phyloP scores from a whole-genome alignment of 2,329 filamentous ascomycete species.

The Sarocladiaceae sp. region DNA sequence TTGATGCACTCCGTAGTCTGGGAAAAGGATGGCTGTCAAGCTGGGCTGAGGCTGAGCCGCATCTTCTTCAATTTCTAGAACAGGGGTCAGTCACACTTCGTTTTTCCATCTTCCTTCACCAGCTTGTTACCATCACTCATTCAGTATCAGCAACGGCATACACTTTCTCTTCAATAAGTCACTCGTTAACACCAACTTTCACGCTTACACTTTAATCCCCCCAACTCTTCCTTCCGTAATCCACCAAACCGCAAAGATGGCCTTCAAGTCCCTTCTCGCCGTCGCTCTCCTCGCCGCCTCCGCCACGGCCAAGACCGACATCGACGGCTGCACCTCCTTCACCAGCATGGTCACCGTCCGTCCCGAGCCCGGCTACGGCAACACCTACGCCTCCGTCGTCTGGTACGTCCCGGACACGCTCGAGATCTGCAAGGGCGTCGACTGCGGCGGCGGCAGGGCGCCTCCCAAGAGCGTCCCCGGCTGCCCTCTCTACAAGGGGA shows the following conservation, averaged over 20 bases:
- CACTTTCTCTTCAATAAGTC: too few species aligned
- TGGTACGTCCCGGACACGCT: conserved; percentile 38
- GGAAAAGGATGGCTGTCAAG: too few species aligned
- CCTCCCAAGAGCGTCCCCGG: conserved; percentile 45
- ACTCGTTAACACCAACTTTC: neutral
- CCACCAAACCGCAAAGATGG: conserved; percentile 16
- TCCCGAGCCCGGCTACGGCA: conserved; percentile 5
- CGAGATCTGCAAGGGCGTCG: conserved; percentile 44
- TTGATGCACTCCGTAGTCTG: too few species aligned
- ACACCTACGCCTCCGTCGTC: conserved; percentile 9
- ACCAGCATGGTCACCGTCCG: conserved; percentile 2
- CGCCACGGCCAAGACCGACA: conserved; percentile 37
- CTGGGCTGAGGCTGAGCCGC: too few species aligned
- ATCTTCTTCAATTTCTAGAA: too few species aligned
- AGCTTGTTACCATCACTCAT: too few species aligned
- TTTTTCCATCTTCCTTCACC: too few species aligned
- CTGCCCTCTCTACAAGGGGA: conserved; percentile 37
- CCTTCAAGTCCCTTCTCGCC: conserved; percentile 17
- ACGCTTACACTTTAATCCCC: neutral
- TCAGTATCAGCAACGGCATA: too few species aligned
- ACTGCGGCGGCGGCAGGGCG: conserved; percentile 49
- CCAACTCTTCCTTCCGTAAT: neutral
- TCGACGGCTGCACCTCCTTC: conserved; percentile 37
- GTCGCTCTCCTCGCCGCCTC: conserved; percentile 22
- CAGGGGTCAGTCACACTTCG: too few species aligned